Evolutionary conservation across 2,329 filamentous ascomycete genomes (phyloP).

Genomic region (Monilinia fructicola): DNA sequence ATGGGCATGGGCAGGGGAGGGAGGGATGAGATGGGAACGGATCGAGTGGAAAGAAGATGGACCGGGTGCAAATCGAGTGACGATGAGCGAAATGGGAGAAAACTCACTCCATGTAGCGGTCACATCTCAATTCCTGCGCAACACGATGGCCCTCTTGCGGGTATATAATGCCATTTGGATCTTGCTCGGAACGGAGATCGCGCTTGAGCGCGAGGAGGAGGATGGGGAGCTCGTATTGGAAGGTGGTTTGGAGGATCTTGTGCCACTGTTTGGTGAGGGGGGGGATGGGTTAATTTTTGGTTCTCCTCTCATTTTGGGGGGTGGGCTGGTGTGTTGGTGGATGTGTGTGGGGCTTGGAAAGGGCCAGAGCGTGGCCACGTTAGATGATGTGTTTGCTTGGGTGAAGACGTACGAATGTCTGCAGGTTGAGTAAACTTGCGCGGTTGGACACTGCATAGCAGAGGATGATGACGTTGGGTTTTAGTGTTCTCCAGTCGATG

Average conservation of each 20-base stretch:
- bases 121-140: slow-evolving; percentile 58
- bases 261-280: slow-evolving; percentile 50
- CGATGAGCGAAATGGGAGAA: too few species aligned
- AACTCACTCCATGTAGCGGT: slow-evolving; percentile 61
- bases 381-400: background rate
- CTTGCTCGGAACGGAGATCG: slow-evolving; percentile 55
- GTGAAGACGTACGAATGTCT: slow-evolving; percentile 50
- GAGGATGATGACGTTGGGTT: slow-evolving; percentile 57
- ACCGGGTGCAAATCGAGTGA: too few species aligned
- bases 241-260: slow-evolving; percentile 52
- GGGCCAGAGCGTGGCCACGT: background rate
- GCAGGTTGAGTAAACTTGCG: slow-evolving; percentile 57
- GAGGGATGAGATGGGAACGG: background rate
- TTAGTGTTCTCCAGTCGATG: slow-evolving; percentile 57
- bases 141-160: slow-evolving; percentile 59
- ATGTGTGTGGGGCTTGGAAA: background rate
- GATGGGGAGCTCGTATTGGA: slow-evolving; percentile 52
- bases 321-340: too few species aligned
- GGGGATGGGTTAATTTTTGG: background rate
- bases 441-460: slow-evolving; percentile 63
- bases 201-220: slow-evolving; percentile 61
- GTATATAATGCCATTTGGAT: slow-evolving; percentile 60
- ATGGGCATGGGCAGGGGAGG: too few species aligned
- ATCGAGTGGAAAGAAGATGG: background rate
- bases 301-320: background rate